Evolutionary conservation across 2,329 filamentous ascomycete species (phyloP), one percentile per base, ranked within the genome.

Genomic region (Exophiala dermatitidis): DNA sequence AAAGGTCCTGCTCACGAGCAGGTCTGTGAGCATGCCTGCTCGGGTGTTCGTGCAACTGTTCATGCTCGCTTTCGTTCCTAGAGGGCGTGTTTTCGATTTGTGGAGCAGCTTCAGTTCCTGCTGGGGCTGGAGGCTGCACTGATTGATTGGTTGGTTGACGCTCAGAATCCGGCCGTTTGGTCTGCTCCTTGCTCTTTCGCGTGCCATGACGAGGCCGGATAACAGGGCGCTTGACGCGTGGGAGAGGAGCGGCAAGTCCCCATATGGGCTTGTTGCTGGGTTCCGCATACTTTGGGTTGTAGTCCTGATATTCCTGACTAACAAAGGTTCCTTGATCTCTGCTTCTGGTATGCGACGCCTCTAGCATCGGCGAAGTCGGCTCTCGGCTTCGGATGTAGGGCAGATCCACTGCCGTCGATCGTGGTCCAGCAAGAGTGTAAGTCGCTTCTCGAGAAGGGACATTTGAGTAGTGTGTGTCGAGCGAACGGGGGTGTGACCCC

Each of bases 361-460:
- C 38, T 41, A 41, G 5, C 38, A 26, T 19, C 4, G 38, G 9
- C 29, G n/a, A 5, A 9, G 12, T 9, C 3, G 7, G 8, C 5
- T 41, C 12, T 41, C 38, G 42, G 12, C 28, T 33, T 7, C 28
- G 9, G 29, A 10, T 45, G 28, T 33, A 26, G 28, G 28, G 4
- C 3, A 45, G n/a, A 43, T 45, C 42, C 29, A 45, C 4, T 5
- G 28, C 28, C 42, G 10, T 5, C 10, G n/a, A 1, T 73, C 73
- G 4, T 75, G 57, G 4, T 68, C 66, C 0, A 79, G 78, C 19
- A 84, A 69, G 2, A 76, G 74, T 57, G 12, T 41, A 41, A 4
- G 38, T 4, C 9, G 12, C 38, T 41, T 41, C 38, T 41, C 38
- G 38, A 2, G 38, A 5, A 3, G 36, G 4, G 10, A 26, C 38